Evolutionary conservation across 2,329 filamentous ascomycete genomes (phyloP), one percentile per base, ranked within the genome.

Genomic region (Penicillium freii): DNA sequence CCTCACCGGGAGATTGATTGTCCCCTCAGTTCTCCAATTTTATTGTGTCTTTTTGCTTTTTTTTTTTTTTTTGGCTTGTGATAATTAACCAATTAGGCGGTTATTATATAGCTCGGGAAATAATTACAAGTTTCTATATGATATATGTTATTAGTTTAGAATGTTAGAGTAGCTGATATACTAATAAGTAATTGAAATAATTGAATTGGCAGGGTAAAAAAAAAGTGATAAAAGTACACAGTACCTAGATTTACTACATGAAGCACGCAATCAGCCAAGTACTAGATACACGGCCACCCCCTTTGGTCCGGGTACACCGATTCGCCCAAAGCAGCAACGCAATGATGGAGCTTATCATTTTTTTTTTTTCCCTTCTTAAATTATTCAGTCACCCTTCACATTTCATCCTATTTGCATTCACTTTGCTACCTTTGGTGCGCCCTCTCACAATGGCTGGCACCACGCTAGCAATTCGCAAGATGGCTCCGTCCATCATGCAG

Each of bases 251-350:
- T 51, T 31, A 19, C 27, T 23, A 25, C 29, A 23, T 3, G 10
- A 5, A 53, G 31, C 49, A 42, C 47, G 59, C 56, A 47, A 56
- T 57, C 25, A 19, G 42, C 11, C 13, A 52, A 33, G 56, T 57
- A 57, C 52, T 50, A 43, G 52, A 27, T 56, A 57, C 54, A 23
- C 8, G 25, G n/a, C 17, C 21, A 40, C 52, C 50, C 46, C 27
- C 27, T 44, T 36, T 51, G 36, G 42, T 39, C 59, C 55, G 57
- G 61, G 52, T 63, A 72, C 71, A 73, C 71, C 71, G 71, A 70
- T 69, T 69, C 68, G 66, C 71, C 70, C 63, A 69, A 73, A 73
- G 69, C 66, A 73, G 71, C 66, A 63, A 46, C 45, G 43, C 51
- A 47, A 56, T 47, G 21, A 34, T 54, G 23, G 50, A 47, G 56